Base-by-base conservation (phyloP, 257 asterid genomes). In the Przewalskia tangutica region DNA sequence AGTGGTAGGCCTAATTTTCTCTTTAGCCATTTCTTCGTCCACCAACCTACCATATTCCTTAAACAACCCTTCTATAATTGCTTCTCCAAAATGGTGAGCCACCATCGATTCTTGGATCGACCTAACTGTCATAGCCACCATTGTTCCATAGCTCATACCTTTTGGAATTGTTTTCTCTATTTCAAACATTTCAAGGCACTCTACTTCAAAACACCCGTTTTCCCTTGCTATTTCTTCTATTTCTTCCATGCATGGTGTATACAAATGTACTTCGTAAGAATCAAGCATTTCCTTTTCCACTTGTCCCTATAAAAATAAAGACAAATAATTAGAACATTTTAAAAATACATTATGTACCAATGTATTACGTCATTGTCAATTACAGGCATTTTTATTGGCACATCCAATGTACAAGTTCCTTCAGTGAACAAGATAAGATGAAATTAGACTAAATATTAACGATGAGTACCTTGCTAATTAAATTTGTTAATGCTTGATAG, bases 91-190 rank as follows among this genome's bases (percentile, higher is more conserved):
- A 83, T 93, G 99, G 81, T 89, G 91, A 3, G 88, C 81, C 23
- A 93, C 34, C 93, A 90, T 88, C 18, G 98, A 89, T 86, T 95
- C 98, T 90, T 94, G 99, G 63, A 94, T 86, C 8, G 99, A 93
- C 71, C 98, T 89, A 51, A 94, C 97, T 34, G 98, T 79, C 87
- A 87, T 90, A 14, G 98, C 97, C 20, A 91, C 95, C 50, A 88
- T 89, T 77, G 77, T 80, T 65, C 99, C 97, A 68, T 91, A 92
- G 88, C 97, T 92, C 2, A 27, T 67, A 11, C 83, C 36, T 14
- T 77, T 82, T 12, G 85, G 87, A 5, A 16, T 71, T n/a, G 83
- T 87, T 20, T 87, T 89, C 18, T 91, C 97, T 66, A 83, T 86
- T 79, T 89, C 98, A 80, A 87, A 89, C 88, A 58, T 82, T 77